Conservation (phyloP, 257 asterid genomes). For the Solanum sejunctum region DNA sequence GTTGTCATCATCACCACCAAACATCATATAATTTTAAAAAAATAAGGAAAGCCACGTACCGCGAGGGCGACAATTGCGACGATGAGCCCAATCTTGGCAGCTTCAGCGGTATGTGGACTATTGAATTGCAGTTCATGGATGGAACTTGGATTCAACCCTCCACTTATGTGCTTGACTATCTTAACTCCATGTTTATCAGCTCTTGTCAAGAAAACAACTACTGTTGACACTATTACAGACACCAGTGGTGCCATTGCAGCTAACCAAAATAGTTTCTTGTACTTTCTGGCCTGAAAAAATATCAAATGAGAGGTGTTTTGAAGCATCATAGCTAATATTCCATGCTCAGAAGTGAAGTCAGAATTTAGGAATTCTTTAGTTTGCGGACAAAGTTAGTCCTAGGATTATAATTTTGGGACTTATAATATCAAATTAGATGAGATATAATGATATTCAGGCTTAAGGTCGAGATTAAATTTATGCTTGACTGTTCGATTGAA, state of each 20-base stretch:
- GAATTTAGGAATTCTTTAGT: no score
- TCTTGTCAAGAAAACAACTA: conserved; percentile 22
- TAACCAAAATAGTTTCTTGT: conserved; percentile 29
- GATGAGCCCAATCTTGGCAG: conserved; percentile 20
- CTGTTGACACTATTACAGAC: conserved; percentile 23
- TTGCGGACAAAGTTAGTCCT: no score
- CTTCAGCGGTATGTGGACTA: conserved; percentile 14
- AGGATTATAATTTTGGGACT: no score
- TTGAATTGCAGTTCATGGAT: conserved; percentile 17
- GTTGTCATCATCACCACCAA: neutral
- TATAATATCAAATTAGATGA: neutral
- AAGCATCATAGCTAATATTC: neutral
- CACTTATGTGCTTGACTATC: conserved; percentile 21
- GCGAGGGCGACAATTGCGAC: conserved; percentile 23
- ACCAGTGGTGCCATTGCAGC: conserved; percentile 26
- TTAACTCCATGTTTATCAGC: conserved; percentile 31
- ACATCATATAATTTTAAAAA: neutral
- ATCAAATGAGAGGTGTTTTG: no score
- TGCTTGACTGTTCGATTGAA: neutral
- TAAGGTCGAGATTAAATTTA: neutral
- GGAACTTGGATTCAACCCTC: conserved; percentile 28
- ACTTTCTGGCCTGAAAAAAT: conserved; percentile 17
- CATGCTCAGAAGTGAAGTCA: no score
- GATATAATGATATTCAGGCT: neutral
- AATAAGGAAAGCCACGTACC: neutral